Conservation (phyloP, 2,329 filamentous ascomycete genomes). For the Pseudogymnoascus sp. region DNA sequence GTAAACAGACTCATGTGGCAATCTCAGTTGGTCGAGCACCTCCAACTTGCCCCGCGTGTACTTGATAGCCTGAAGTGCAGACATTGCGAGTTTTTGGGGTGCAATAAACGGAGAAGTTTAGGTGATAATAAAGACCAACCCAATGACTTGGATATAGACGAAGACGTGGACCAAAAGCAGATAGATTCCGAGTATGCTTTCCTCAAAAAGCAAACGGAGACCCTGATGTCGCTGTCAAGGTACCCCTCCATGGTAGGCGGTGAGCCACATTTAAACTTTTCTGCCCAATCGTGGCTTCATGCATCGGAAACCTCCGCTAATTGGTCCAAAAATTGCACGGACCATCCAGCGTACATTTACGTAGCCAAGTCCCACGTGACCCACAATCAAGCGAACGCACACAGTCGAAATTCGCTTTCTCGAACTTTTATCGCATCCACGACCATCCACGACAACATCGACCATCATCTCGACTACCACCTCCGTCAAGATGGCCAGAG, state of each 20-base stretch:
- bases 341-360: background rate
- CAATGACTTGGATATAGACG: background rate
- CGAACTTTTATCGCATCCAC: slow-evolving; percentile 1
- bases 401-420: slow-evolving; percentile 5
- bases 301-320: background rate
- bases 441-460: slow-evolving; percentile 12
- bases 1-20: slow-evolving; percentile 74
- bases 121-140: background rate
- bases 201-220: background rate
- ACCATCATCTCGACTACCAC: slow-evolving; percentile 14
- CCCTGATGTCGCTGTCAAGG: slow-evolving; percentile 8
- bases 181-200: background rate
- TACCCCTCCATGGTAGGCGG: slow-evolving; percentile 8
- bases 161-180: background rate
- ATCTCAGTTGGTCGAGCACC: slow-evolving; percentile 74
- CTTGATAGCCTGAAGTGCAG: slow-evolving; percentile 64
- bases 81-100: slow-evolving; percentile 16
- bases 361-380: slow-evolving; percentile 1
- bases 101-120: background rate
- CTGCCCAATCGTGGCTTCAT: slow-evolving; percentile 6
- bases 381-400: slow-evolving; percentile 6
- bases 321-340: background rate
- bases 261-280: slow-evolving; percentile 10
- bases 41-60: slow-evolving; percentile 64
- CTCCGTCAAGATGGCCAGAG: slow-evolving; percentile 44